Conservation (phyloP, 768 basidiomycete genomes). For the button mushroom (Agaricus bisporus) region DNA sequence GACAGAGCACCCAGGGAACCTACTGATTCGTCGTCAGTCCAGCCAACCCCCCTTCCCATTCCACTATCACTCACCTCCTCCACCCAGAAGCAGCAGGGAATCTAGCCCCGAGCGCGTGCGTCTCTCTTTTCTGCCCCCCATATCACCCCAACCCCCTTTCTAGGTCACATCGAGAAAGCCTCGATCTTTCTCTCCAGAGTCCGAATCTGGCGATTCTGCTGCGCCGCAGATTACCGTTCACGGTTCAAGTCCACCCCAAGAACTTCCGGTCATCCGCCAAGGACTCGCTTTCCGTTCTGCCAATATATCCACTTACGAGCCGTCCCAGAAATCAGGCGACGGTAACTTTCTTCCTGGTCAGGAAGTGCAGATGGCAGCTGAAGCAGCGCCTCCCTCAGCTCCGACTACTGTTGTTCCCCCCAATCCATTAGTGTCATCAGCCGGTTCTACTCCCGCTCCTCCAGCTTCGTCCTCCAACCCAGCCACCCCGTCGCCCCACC, state of each 20-base stretch:
- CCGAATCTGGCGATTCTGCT: slow-evolving; percentile 30
- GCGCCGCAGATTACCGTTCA: slow-evolving; percentile 33
- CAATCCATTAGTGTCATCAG: slow-evolving; percentile 4
- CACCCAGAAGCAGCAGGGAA: slow-evolving; percentile 49
- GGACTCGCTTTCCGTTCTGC: slow-evolving; percentile 43
- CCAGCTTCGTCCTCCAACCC: slow-evolving; percentile 7
- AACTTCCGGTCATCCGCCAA: slow-evolving; percentile 51
- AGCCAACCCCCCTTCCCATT: not conserved
- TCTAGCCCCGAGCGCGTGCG: slow-evolving; percentile 45
- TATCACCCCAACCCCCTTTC: slow-evolving; percentile 3
- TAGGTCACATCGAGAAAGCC: slow-evolving; percentile 32
- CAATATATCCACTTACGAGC: slow-evolving; percentile 37
- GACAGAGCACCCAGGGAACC: slow-evolving; percentile 4
- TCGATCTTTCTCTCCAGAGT: slow-evolving; percentile 44
- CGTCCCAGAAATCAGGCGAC: slow-evolving; percentile 20
- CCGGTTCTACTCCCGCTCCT: slow-evolving; percentile 4
- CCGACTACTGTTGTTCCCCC: slow-evolving; percentile 7
- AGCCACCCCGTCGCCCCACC: slow-evolving; percentile 8
- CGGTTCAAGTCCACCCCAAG: slow-evolving; percentile 42
- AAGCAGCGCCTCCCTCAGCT: slow-evolving; percentile 13
- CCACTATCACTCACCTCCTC: not conserved
- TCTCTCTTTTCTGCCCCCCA: slow-evolving; percentile 5
- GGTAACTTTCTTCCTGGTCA: slow-evolving; percentile 53
- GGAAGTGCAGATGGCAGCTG: slow-evolving; percentile 19
- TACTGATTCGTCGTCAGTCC: slow-evolving; percentile 29